Percentiles rank a stretch among this genome's conserved stretches.
Evolutionary conservation across 106 monocot genomes (phyloP).

Genomic region (Dendrobium chrysotoxum): DNA sequence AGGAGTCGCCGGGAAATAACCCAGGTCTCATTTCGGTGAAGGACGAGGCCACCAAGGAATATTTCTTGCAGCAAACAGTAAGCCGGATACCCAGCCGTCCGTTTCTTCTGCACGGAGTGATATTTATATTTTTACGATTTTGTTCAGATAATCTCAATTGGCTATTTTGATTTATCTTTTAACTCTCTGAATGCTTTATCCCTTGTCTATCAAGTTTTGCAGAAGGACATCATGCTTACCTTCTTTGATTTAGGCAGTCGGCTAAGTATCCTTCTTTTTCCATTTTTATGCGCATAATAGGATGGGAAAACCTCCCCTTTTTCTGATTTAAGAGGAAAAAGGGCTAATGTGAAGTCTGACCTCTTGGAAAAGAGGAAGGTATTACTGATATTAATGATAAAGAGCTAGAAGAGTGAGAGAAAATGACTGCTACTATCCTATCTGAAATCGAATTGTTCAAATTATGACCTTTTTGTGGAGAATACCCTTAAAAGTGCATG

Average conservation of each 20-base stretch:
- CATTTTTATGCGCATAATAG: not conserved
- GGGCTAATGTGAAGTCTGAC: not conserved
- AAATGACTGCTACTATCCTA: not conserved
- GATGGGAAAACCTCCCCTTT: not conserved
- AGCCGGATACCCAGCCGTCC: not conserved
- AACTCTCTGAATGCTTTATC: not conserved
- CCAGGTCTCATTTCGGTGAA: constrained; percentile 64
- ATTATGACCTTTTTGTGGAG: not conserved
- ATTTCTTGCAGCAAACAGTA: constrained; percentile 98
- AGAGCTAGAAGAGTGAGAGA: not conserved
- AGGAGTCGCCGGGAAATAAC: constrained; percentile 79
- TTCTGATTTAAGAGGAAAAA: too few species aligned
- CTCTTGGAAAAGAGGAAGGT: not conserved
- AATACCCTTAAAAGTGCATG: not conserved
- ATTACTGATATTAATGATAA: not conserved
- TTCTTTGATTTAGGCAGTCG: not conserved
- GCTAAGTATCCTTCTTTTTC: not conserved
- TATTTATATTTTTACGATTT: not conserved
- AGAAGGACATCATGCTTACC: not conserved
- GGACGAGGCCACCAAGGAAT: constrained; percentile 77
- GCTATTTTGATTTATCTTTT: not conserved
- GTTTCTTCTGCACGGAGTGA: not conserved
- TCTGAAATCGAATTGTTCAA: too few species aligned
- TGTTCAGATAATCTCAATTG: not conserved
- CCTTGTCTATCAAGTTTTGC: not conserved